Base-by-base conservation (phyloP, 129 eudicot species). In the Arctium lappa region DNA sequence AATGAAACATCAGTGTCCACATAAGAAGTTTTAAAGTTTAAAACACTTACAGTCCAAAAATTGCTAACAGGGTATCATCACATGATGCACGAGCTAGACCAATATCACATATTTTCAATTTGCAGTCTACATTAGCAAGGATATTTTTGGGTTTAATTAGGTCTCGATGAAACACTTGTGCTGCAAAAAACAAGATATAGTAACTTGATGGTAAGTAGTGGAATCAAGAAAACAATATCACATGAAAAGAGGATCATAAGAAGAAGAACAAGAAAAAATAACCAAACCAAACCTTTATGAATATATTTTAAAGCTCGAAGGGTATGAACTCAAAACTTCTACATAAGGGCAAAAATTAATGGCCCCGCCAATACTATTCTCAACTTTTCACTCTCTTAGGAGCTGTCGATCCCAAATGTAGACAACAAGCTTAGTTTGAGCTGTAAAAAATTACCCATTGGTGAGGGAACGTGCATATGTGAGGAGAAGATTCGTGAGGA, bases 51-150 rank as follows among this genome's bases (percentile, higher is more conserved):
- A 80, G 98, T 93, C 98, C 98, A 93, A 87, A 93, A 93, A 81
- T 90, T 79, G 98, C 92, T 82, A 97, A 93, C 30, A 97, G 97
- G 72, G 97, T 77, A 80, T 93, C 97, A 79, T 88, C 95, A 82
- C 91, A 93, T 13, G 94, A 91, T 80, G 90, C 97, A 87, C 98
- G 95, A 18, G 98, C 97, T 42, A 93, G 90, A 79, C 98, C 98
- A 79, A 93, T 91, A 87, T 93, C 98, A 87, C 98, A 93, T 42
- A 93, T 91, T 90, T 93, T 93, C 78, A 93, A 81, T 84, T 93
- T 93, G 90, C 98, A 91, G 87, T 93, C 98, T 48, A 97, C 93
- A 84, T 93, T 93, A 22, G 98, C 98, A 60, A 93, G 98, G 81
- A 93, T 93, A 83, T 93, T 93, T 75, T 91, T 91, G 31, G 98